Base-by-base conservation (phyloP, 2,329 filamentous ascomycete species). In the Botryotinia convoluta region DNA sequence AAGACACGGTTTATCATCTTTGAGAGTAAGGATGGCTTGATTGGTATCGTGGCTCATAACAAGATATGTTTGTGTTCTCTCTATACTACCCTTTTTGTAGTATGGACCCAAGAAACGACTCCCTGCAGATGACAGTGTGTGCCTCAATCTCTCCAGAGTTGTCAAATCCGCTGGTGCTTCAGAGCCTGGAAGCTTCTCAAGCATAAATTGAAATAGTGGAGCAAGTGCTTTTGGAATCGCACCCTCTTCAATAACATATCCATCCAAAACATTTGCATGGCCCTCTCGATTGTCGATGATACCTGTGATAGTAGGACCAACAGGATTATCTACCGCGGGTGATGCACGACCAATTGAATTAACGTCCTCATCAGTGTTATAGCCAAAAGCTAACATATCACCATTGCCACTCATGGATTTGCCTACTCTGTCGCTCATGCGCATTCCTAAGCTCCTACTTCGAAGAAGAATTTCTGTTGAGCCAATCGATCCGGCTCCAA, bases 381-480 rank as follows among this genome's bases (percentile, higher is more conserved):
- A 91, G 4, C 87, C 89, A 79, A 91, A 92, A 3, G 86, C 87
- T 26, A 92, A 79, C 77, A 91, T 89, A 75, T 92, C 90, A 4
- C 90, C 90, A 77, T 92, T 92, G 3, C 90, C 90, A 77, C 88
- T 89, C 85, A 90, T 90, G 72, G 86, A 86, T 73, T 85, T 84
- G 8, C 89, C 89, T 14, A 91, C 83, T 63, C 84, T 83, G 26
- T 86, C 82, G 76, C 89, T 91, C 83, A 90, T 85, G 0, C 82
- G 77, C 18, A 92, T 80, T 0, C 90, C 90, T 79, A 88, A 84
- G 69, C 86, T 83, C 78, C 85, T 89, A 77, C 88, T 90, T 63
- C 89, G 83, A 9, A 91, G 84, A 45, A 91, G 81, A 64, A 91
- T 91, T 79, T 92, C 90, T 0, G 90, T 91, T 0, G 89, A 90